phyloP scores from a whole-genome alignment of 768 basidiomycete genomes.

The Suillus placidus region DNA sequence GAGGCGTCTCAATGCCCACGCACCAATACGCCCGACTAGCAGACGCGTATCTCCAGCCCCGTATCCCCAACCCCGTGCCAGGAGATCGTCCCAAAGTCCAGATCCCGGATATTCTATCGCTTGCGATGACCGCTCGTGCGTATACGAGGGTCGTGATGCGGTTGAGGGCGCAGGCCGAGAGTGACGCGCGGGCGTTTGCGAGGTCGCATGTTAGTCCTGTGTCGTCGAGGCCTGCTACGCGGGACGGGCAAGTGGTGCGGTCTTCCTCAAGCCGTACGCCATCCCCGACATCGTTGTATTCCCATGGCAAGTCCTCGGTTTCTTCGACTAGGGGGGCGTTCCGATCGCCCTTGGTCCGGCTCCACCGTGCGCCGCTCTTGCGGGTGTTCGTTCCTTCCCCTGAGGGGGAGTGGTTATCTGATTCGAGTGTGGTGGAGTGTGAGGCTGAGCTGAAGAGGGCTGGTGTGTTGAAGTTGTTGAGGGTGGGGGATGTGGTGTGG shows the following conservation, averaged over 20 bases:
- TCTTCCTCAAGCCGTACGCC: constrained; percentile 61
- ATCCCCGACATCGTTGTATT: constrained; percentile 52
- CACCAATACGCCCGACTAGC: constrained; percentile 72
- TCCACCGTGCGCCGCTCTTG: constrained; percentile 73
- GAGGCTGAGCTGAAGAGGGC: constrained; percentile 78
- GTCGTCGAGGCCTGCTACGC: not conserved
- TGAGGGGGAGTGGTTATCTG: constrained; percentile 85
- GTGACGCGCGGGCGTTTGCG: constrained; percentile 38
- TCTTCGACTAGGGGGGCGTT: constrained; percentile 38
- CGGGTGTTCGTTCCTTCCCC: constrained; percentile 85
- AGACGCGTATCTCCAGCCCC: constrained; percentile 55
- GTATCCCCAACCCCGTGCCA: constrained; percentile 33
- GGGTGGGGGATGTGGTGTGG: constrained; percentile 84
- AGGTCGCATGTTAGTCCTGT: constrained; percentile 15
- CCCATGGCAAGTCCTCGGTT: constrained; percentile 27
- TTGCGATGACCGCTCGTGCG: constrained; percentile 67
- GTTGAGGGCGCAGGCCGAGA: constrained; percentile 78
- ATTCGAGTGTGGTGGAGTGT: constrained; percentile 78
- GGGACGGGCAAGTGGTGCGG: not conserved
- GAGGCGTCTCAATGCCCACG: constrained; percentile 73
- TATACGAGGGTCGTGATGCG: constrained; percentile 82
- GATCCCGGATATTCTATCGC: constrained; percentile 46
- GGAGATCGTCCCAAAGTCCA: constrained; percentile 40
- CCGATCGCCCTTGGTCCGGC: constrained; percentile 71
- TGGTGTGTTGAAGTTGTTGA: constrained; percentile 62